A percentile compares a stretch with the other conserved stretches of the same genome.
phyloP scores from a whole-genome alignment of 768 basidiomycete genomes.

The Butyriboletus loyo region DNA sequence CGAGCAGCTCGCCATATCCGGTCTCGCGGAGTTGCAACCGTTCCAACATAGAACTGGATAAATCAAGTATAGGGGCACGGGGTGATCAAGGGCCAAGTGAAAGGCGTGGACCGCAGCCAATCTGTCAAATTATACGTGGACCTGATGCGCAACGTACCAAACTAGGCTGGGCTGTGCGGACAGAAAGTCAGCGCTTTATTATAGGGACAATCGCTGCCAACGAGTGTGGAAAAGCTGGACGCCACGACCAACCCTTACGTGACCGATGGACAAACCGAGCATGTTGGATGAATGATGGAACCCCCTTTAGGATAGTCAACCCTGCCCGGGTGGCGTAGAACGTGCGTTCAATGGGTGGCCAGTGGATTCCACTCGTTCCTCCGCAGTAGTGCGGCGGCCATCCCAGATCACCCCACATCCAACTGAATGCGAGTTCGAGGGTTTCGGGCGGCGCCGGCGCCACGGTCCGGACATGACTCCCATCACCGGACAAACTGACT shows the following conservation, averaged over 20 bases:
- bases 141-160: constrained; percentile 7
- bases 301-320: too few species aligned
- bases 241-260: constrained; percentile 9
- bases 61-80: constrained; percentile 8
- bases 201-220: constrained; percentile 6
- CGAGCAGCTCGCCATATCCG: constrained; percentile 26
- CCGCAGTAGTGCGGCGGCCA: too few species aligned
- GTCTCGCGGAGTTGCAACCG: constrained; percentile 31
- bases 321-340: too few species aligned
- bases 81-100: not conserved
- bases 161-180: constrained; percentile 7
- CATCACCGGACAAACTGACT: too few species aligned
- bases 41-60: not conserved
- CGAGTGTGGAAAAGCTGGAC: not conserved
- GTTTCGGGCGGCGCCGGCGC: too few species aligned
- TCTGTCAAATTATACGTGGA: not conserved
- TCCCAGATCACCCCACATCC: too few species aligned
- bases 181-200: constrained; percentile 3
- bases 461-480: too few species aligned
- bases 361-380: too few species aligned
- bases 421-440: too few species aligned
- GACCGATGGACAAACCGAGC: constrained; percentile 1
- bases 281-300: too few species aligned
- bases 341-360: too few species aligned
- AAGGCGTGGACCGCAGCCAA: constrained; percentile 3